Conservation (phyloP, 768 basidiomycete genomes). For the Rossbeevera mucosa region DNA sequence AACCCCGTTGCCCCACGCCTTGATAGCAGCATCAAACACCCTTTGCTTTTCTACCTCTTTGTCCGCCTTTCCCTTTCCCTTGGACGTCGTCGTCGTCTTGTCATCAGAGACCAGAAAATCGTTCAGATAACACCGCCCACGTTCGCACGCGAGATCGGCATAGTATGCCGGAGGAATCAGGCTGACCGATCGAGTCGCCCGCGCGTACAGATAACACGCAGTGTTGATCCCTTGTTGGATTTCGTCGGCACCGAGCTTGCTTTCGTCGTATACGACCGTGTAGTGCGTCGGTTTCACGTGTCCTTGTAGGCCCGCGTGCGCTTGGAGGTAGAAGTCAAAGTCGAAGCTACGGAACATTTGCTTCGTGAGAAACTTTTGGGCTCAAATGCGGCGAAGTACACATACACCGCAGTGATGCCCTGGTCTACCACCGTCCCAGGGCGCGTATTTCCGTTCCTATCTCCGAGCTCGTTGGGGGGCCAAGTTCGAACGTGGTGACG, state of each 20-base stretch:
- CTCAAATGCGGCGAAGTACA: no score
- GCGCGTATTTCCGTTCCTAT: conserved; percentile 68
- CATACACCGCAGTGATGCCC: conserved; percentile 68
- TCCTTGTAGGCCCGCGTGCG: conserved; percentile 71
- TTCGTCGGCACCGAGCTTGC: conserved; percentile 58
- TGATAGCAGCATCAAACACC: conserved; percentile 19
- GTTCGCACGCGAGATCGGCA: conserved; percentile 78
- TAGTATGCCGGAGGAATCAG: conserved; percentile 78
- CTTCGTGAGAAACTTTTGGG: background rate
- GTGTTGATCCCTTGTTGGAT: conserved; percentile 71
- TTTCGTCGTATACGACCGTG: conserved; percentile 77
- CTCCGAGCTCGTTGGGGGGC: conserved; percentile 47
- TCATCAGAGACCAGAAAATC: conserved; percentile 58
- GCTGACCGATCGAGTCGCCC: conserved; percentile 82
- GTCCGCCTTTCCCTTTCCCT: conserved; percentile 30
- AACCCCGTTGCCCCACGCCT: conserved; percentile 52
- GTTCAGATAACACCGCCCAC: conserved; percentile 72
- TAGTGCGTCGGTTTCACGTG: conserved; percentile 73
- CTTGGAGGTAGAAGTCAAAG: conserved; percentile 67
- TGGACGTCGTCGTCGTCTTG: conserved; percentile 38
- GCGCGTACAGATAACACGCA: conserved; percentile 69
- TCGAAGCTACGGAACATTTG: conserved; percentile 41
- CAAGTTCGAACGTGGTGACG: conserved; percentile 56
- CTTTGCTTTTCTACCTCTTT: conserved; percentile 26
- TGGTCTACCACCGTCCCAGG: conserved; percentile 80